These are phyloP conservation scores for Leccinum truebloodii DNA, from an alignment of 768 basidiomycete species.

Conservation along the genomic window DNA sequence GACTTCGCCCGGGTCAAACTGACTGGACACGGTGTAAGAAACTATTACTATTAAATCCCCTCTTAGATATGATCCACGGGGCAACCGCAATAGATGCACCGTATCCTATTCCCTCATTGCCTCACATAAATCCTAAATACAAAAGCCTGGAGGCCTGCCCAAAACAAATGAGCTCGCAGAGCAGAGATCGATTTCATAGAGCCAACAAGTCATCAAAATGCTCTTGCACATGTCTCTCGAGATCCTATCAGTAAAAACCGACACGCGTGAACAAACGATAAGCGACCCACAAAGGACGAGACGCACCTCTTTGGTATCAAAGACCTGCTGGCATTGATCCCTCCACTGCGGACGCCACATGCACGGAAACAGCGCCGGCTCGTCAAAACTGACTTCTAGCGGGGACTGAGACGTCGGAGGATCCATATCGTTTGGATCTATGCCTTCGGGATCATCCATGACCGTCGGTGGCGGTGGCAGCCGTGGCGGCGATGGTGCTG, in stretches of 20 bases:
- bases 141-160: too few species aligned
- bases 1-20: too few species aligned
- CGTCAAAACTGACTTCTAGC: slow-evolving; percentile 17
- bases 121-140: too few species aligned
- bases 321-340: slow-evolving; percentile 29
- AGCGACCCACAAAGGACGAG: neutral
- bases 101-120: neutral
- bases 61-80: neutral
- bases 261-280: neutral
- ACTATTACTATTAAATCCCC: neutral
- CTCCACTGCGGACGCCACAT: slow-evolving; percentile 31
- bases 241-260: slow-evolving; percentile 15
- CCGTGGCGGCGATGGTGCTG: slow-evolving; percentile 5
- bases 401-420: slow-evolving; percentile 1
- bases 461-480: neutral
- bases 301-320: slow-evolving; percentile 34
- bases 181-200: neutral
- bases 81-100: neutral
- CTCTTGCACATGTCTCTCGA: slow-evolving; percentile 27
- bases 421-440: slow-evolving; percentile 26
- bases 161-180: neutral
- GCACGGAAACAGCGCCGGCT: slow-evolving; percentile 26
- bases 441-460: slow-evolving; percentile 8
- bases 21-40: neutral
- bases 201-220: slow-evolving; percentile 18